Conservation (phyloP, 768 basidiomycete species). For the Boletus edulis region DNA sequence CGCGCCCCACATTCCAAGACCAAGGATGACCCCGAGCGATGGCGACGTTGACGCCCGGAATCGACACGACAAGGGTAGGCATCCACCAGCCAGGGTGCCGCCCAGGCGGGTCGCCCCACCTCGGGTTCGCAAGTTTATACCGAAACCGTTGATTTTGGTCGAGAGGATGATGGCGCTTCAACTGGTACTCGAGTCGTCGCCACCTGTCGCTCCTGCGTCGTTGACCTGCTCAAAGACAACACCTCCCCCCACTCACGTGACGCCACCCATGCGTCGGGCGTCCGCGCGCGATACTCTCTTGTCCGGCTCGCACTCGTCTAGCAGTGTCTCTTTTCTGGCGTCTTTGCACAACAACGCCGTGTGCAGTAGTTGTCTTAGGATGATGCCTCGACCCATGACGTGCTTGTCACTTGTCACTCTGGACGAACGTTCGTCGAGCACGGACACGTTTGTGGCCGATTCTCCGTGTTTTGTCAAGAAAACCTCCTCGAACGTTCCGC, state of each 20-base stretch:
- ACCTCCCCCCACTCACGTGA: slow-evolving; percentile 1
- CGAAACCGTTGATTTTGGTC: slow-evolving; percentile 24
- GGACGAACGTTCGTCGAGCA: slow-evolving; percentile 14
- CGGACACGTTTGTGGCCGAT: slow-evolving; percentile 23
- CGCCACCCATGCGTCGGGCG: slow-evolving; percentile 1
- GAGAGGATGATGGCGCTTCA: slow-evolving; percentile 24
- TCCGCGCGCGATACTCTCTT: background rate
- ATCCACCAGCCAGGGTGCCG: background rate
- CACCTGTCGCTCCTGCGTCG: background rate
- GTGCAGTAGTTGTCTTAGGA: background rate
- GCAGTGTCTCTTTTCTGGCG: slow-evolving; percentile 8
- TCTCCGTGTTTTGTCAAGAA: slow-evolving; percentile 17
- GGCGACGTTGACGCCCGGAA: background rate
- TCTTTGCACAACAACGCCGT: slow-evolving; percentile 1
- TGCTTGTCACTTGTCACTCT: slow-evolving; percentile 4
- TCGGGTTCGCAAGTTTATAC: slow-evolving; percentile 19
- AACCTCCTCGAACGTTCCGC: slow-evolving; percentile 1
- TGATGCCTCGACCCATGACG: slow-evolving; percentile 4
- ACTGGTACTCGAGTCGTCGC: background rate
- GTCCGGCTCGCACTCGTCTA: background rate
- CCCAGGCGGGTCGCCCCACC: background rate
- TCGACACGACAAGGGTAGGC: background rate
- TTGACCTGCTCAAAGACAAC: background rate
- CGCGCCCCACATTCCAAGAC: background rate
- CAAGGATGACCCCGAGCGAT: slow-evolving; percentile 6